Conservation (phyloP, 306 rosid species). For the Cicer cuneatum region DNA sequence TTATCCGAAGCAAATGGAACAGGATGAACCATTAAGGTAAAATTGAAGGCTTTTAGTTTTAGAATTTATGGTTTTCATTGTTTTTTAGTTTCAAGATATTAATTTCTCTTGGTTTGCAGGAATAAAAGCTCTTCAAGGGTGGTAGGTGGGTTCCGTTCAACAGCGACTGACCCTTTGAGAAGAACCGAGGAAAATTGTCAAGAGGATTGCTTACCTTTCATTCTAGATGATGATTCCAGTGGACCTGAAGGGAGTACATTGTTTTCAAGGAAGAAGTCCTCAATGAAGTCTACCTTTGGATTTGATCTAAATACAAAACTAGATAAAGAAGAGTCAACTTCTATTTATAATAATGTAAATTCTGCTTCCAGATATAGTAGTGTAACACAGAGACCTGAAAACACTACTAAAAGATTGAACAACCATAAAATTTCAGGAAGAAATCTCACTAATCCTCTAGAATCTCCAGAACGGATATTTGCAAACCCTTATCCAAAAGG, state of each 20-base stretch:
- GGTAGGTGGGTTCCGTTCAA: constrained; percentile 57
- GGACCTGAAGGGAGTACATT: constrained; percentile 83
- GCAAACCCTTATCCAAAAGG: constrained; percentile 63
- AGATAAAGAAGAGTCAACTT: constrained; percentile 60
- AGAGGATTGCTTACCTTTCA: constrained; percentile 89
- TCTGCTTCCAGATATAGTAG: constrained; percentile 52
- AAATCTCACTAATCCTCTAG: constrained; percentile 54
- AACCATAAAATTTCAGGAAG: constrained; percentile 55
- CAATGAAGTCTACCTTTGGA: constrained; percentile 79
- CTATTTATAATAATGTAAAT: constrained; percentile 52
- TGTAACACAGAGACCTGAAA: constrained; percentile 59
- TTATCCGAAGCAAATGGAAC: constrained; percentile 59
- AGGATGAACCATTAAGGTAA: constrained; percentile 71
- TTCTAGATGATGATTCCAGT: constrained; percentile 83
- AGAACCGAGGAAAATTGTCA: constrained; percentile 69
- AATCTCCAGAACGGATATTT: constrained; percentile 54
- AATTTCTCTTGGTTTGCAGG: constrained; percentile 53
- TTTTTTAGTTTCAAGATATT: constrained; percentile 41
- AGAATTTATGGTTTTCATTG: constrained; percentile 34
- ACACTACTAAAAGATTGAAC: constrained; percentile 53
- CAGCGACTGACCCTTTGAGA: constrained; percentile 58
- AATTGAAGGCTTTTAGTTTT: constrained; percentile 36
- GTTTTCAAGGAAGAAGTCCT: constrained; percentile 62
- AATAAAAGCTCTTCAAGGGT: constrained; percentile 60
- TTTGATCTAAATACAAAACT: constrained; percentile 66